Base-by-base conservation (phyloP, 768 basidiomycete species). In the Termitomyces sp. region DNA sequence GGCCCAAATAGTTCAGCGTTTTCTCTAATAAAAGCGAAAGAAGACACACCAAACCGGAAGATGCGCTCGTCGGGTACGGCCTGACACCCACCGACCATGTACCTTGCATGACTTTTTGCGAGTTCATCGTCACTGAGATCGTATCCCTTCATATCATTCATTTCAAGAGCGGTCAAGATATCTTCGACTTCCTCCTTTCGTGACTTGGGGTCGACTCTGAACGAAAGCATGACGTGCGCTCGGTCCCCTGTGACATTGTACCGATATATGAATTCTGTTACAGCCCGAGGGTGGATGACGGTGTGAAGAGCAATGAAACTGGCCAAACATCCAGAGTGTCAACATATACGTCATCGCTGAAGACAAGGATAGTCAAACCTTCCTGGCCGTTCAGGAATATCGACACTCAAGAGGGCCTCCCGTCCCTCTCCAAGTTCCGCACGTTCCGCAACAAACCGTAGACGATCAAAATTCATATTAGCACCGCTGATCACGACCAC, bases 381-480 rank as follows among this genome's bases (percentile, higher is more conserved):
- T 75, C 97, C 97, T 5, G 94, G 91, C 59, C 75, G 79, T 71
- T 99, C 97, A 26, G 97, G 95, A 55, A 98, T 89, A 67, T 92
- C 89, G n/a, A 98, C 91, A 67, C 91, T 91, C 64, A 98, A 80
- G 49, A 98, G 79, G 0, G 91, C 97, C 74, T 99, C 97, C 55
- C 90, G 82, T 12, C 96, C 89, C 73, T 99, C 97, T 62, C 97
- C 97, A 20, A 98, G 80, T 72, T 98, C 95, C 3, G 97, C 97
- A 58, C 97, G 94, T 71, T 99, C 97, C 20, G 97, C 91, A n/a
- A 99, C 95, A 70, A 98, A 99, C 10, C 97, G 85, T 49, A 99
- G 74, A 46, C 96, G 85, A 68, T 94, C 92, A 73, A 99, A 99
- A 75, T 99, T 98, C 93, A 99, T 97, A 75, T 99, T 98, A 18